phyloP scores from a whole-genome alignment of 768 basidiomycete genomes.

The Boletellus emodensis region DNA sequence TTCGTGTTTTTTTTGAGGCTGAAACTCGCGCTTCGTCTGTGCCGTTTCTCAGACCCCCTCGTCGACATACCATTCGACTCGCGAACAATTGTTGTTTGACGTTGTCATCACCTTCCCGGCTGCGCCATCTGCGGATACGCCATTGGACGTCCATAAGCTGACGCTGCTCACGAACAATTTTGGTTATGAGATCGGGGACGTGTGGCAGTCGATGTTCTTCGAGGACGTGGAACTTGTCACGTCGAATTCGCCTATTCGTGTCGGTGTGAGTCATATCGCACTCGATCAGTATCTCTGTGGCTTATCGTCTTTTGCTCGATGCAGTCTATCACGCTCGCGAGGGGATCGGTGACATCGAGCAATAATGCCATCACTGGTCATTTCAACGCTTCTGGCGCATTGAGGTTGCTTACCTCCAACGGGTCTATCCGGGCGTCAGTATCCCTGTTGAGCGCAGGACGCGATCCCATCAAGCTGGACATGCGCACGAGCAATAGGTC shows the following conservation, averaged over 20 bases:
- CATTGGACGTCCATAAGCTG: slow-evolving; percentile 27
- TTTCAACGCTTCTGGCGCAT: slow-evolving; percentile 28
- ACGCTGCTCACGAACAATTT: slow-evolving; percentile 29
- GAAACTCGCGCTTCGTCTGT: not conserved
- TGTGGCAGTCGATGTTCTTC: slow-evolving; percentile 29
- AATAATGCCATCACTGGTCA: slow-evolving; percentile 37
- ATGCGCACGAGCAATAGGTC: slow-evolving; percentile 24
- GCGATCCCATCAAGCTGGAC: slow-evolving; percentile 2
- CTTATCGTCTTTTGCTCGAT: not conserved
- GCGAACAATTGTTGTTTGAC: slow-evolving; percentile 23
- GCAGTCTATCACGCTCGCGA: slow-evolving; percentile 31
- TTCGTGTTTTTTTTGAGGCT: not conserved
- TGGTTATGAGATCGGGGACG: slow-evolving; percentile 24
- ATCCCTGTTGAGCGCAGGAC: slow-evolving; percentile 15
- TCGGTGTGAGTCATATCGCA: slow-evolving; percentile 22
- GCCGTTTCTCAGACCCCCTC: slow-evolving; percentile 16
- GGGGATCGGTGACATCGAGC: slow-evolving; percentile 22
- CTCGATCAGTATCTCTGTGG: not conserved
- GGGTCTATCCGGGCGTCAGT: slow-evolving; percentile 28
- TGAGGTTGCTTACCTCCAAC: slow-evolving; percentile 36
- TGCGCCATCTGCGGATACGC: not conserved
- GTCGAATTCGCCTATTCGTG: slow-evolving; percentile 25
- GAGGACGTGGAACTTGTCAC: slow-evolving; percentile 20
- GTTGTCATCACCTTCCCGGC: slow-evolving; percentile 31
- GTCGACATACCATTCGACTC: not conserved